phyloP scores from a whole-genome alignment of 495 filamentous ascomycete species.

The Hypoxylon crocopeplum region DNA sequence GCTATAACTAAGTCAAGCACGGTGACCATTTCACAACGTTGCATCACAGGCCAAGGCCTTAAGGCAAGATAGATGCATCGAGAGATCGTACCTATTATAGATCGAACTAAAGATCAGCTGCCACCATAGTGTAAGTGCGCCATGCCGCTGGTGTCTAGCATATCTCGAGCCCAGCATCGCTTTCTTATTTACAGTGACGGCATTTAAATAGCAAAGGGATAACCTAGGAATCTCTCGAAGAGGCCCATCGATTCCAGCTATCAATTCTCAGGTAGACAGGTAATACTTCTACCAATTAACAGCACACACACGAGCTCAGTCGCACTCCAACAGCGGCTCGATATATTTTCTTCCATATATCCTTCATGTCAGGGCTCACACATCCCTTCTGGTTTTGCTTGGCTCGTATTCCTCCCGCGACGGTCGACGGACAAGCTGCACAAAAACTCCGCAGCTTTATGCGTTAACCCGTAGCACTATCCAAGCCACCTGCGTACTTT shows the following conservation, averaged over 20 bases:
- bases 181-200: neutral
- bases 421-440: neutral
- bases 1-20: constrained; percentile 3
- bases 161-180: neutral
- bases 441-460: constrained; percentile 25
- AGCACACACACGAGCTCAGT: too few relatives aligned
- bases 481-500: neutral
- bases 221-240: neutral
- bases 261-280: neutral
- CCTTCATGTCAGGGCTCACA: neutral
- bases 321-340: too few relatives aligned
- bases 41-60: constrained; percentile 18
- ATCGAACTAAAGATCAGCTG: constrained; percentile 26
- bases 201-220: neutral
- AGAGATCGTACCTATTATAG: constrained; percentile 22
- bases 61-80: constrained; percentile 10
- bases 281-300: too few relatives aligned
- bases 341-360: neutral
- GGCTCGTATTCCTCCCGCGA: constrained; percentile 1
- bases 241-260: neutral
- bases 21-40: constrained; percentile 7
- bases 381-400: neutral
- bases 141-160: constrained; percentile 13
- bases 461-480: constrained; percentile 8
- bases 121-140: constrained; percentile 9